These are phyloP conservation scores for Alternaria solani DNA, from an alignment of 2,329 filamentous ascomycete species.

Conservation along the genomic window DNA sequence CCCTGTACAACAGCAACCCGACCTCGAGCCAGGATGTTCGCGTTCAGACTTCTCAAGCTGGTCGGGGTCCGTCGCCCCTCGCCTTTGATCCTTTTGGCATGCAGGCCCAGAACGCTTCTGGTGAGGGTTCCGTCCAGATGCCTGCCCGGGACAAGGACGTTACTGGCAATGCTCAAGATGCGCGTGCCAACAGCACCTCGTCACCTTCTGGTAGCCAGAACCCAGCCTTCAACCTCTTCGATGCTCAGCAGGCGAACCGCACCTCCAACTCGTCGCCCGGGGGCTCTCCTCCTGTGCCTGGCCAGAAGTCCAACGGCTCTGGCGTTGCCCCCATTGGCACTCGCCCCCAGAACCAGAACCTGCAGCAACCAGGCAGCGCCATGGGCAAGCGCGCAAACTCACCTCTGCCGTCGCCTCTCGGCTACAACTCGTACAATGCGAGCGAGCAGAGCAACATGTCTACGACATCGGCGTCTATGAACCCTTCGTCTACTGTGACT, in stretches of 20 bases:
- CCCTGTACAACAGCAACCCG: constrained; percentile 73
- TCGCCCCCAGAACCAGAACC: constrained; percentile 70
- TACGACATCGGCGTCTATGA: constrained; percentile 64
- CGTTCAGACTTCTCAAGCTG: constrained; percentile 66
- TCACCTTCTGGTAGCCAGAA: constrained; percentile 77
- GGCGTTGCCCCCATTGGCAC: constrained; percentile 93
- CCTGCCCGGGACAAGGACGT: constrained; percentile 57
- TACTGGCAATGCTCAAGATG: constrained; percentile 62
- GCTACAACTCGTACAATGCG: constrained; percentile 67
- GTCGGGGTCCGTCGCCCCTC: constrained; percentile 78
- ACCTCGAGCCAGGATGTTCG: constrained; percentile 72
- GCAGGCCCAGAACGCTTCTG: constrained; percentile 58
- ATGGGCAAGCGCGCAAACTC: constrained; percentile 86
- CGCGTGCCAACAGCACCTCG: constrained; percentile 82
- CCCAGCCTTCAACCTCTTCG: constrained; percentile 58
- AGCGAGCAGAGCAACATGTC: constrained; percentile 60
- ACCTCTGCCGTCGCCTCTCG: constrained; percentile 87
- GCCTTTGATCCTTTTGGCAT: constrained; percentile 75
- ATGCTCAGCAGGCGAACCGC: constrained; percentile 72
- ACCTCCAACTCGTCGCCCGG: constrained; percentile 88
- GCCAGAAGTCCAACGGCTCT: constrained; percentile 66
- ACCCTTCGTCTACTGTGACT: constrained; percentile 58
- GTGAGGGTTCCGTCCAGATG: constrained; percentile 63
- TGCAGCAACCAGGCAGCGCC: constrained; percentile 65
- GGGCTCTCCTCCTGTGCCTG: constrained; percentile 76